phyloP scores from a whole-genome alignment of 148 eudicot species.

The Rhododendron vialii region DNA sequence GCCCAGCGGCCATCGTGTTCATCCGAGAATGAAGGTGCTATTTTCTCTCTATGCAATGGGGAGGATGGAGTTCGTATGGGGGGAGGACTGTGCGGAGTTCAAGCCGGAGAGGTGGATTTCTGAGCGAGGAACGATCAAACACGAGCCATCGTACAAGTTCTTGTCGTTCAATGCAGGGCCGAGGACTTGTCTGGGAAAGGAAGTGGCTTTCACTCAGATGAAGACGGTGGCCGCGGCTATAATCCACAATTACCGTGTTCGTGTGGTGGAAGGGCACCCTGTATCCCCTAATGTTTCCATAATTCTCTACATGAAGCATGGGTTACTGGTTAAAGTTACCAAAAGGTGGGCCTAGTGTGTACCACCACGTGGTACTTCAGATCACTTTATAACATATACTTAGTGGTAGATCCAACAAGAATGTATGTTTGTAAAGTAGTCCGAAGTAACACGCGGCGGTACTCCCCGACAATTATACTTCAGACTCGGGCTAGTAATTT shows the following conservation, averaged over 20 bases:
- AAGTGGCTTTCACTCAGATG: slow-evolving; percentile 43
- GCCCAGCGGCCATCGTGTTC: slow-evolving; percentile 36
- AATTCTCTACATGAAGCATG: slow-evolving; percentile 56
- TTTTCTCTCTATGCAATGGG: slow-evolving; percentile 17
- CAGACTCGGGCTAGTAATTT: too few species aligned
- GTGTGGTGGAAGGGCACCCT: slow-evolving; percentile 18
- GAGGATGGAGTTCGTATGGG: not conserved
- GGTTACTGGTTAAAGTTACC: slow-evolving; percentile 46
- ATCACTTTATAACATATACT: too few species aligned
- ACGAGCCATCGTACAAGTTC: not conserved
- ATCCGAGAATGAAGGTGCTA: slow-evolving; percentile 26
- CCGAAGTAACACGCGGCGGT: too few species aligned
- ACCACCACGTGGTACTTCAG: too few species aligned
- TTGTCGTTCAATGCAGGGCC: slow-evolving; percentile 39
- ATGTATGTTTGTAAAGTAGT: too few species aligned
- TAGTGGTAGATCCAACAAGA: too few species aligned
- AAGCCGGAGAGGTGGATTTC: not conserved
- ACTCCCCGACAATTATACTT: too few species aligned
- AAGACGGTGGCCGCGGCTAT: slow-evolving; percentile 46
- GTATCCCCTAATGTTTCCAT: slow-evolving; percentile 49
- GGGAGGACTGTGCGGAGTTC: not conserved
- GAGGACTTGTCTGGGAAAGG: slow-evolving; percentile 45
- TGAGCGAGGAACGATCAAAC: not conserved
- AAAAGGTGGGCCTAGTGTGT: slow-evolving; percentile 27
- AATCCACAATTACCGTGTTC: slow-evolving; percentile 39